Evolutionary conservation across 1,284 basidiomycete species (phyloP).

Genomic region (Mycena sp.): DNA sequence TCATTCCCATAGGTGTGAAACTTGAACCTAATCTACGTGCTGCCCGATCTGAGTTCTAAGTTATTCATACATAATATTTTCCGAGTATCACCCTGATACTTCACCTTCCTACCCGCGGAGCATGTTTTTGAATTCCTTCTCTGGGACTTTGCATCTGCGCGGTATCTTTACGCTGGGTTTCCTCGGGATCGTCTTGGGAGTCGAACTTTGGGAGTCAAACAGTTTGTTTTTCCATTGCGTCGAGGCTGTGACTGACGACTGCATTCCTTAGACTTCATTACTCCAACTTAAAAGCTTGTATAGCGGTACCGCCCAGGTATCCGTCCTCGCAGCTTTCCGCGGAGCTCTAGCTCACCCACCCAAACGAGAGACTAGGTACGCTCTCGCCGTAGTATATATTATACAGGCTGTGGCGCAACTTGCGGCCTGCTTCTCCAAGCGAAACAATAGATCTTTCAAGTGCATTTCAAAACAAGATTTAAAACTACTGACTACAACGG

Average conservation of each 20-base stretch:
- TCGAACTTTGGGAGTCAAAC: too few species aligned
- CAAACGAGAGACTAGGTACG: too few species aligned
- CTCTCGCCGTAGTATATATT: neutral
- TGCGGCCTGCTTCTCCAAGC: neutral
- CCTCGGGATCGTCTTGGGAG: too few species aligned
- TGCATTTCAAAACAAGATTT: neutral
- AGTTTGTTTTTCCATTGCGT: too few species aligned
- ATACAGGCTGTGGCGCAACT: neutral
- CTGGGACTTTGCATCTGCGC: too few species aligned
- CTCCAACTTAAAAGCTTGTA: too few species aligned
- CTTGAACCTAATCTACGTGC: conserved; percentile 17
- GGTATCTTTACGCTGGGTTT: too few species aligned
- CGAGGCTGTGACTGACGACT: too few species aligned
- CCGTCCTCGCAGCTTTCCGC: neutral
- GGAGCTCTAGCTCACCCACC: neutral
- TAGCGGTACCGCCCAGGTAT: neutral
- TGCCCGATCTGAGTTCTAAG: too few species aligned
- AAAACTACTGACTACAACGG: conserved; percentile 18
- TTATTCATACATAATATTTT: conserved; percentile 6
- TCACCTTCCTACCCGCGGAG: too few species aligned
- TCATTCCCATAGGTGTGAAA: conserved; percentile 22
- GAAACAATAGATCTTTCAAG: neutral
- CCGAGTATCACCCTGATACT: conserved; percentile 23
- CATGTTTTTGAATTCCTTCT: too few species aligned
- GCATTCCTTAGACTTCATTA: too few species aligned